These are phyloP conservation scores for Kokia cookei DNA, from an alignment of 441 rosid species.

Conservation along the genomic window DNA sequence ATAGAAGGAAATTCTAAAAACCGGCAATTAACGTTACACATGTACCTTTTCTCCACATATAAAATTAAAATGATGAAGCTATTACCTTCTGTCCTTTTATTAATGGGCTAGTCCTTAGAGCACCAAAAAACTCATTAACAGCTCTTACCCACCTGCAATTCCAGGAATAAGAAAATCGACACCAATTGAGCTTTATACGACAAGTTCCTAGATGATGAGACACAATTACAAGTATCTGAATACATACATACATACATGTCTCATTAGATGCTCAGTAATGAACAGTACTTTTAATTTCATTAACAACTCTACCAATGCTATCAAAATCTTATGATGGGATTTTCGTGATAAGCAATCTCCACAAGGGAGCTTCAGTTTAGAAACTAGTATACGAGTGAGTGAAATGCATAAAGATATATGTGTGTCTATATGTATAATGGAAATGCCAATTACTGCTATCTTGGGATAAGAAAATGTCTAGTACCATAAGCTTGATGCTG, in stretches of 20 bases:
- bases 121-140: constrained; percentile 54
- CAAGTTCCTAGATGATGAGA: background rate
- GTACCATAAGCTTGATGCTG: constrained; percentile 76
- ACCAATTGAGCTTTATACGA: background rate
- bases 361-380: background rate
- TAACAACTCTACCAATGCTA: background rate
- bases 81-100: constrained; percentile 41
- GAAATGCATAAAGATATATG: background rate
- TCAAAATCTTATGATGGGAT: background rate
- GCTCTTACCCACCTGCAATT: constrained; percentile 84
- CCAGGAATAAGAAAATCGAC: constrained; percentile 9
- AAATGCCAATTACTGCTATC: background rate
- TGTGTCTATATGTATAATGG: background rate
- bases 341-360: background rate
- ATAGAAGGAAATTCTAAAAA: background rate
- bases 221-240: background rate
- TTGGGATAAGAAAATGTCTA: background rate
- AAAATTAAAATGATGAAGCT: background rate
- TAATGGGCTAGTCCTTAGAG: constrained; percentile 44
- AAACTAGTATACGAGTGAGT: background rate
- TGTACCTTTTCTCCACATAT: background rate
- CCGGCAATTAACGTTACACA: background rate
- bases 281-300: background rate
- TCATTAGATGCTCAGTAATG: background rate
- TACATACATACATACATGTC: background rate